Evolutionary conservation across 768 basidiomycete genomes (phyloP).

Genomic region (Macrolepiota fuliginosa): DNA sequence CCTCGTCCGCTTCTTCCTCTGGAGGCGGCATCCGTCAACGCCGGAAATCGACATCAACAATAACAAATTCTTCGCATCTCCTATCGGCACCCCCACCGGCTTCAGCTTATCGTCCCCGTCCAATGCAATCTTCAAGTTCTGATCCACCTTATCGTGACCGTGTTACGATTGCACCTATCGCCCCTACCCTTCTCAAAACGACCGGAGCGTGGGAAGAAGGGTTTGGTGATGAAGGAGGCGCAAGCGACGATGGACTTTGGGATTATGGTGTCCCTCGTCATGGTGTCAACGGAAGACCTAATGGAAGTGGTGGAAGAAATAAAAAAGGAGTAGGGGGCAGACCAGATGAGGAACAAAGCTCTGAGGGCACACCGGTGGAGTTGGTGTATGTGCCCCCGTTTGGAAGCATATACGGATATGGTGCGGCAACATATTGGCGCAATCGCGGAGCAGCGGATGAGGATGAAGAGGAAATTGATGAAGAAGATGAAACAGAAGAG

Average conservation of each 20-base stretch:
- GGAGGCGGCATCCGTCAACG: constrained; percentile 19
- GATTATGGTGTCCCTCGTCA: constrained; percentile 13
- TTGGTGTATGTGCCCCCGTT: constrained; percentile 68
- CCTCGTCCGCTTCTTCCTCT: constrained; percentile 40
- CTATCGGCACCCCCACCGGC: constrained; percentile 22
- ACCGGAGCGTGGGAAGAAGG: constrained; percentile 51
- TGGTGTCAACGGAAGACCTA: constrained; percentile 8
- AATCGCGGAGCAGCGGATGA: constrained; percentile 19
- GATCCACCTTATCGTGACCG: constrained; percentile 22
- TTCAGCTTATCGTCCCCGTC: constrained; percentile 17
- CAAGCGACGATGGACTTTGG: constrained; percentile 31
- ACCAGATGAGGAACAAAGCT: constrained; percentile 22
- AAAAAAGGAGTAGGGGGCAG: constrained; percentile 14
- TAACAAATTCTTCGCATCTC: constrained; percentile 21
- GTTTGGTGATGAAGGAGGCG: constrained; percentile 43
- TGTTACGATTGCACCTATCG: constrained; percentile 48
- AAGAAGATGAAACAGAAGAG: constrained; percentile 21
- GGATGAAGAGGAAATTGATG: constrained; percentile 17
- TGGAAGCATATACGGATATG: constrained; percentile 30
- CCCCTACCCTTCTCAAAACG: constrained; percentile 84
- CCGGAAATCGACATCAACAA: constrained; percentile 18
- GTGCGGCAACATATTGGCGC: constrained; percentile 16
- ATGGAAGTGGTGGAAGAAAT: constrained; percentile 10
- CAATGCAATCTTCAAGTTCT: constrained; percentile 28
- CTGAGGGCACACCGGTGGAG: constrained; percentile 55